Evolutionary conservation across 2,329 filamentous ascomycete genomes (phyloP).

Genomic region (Aspergillus felis): DNA sequence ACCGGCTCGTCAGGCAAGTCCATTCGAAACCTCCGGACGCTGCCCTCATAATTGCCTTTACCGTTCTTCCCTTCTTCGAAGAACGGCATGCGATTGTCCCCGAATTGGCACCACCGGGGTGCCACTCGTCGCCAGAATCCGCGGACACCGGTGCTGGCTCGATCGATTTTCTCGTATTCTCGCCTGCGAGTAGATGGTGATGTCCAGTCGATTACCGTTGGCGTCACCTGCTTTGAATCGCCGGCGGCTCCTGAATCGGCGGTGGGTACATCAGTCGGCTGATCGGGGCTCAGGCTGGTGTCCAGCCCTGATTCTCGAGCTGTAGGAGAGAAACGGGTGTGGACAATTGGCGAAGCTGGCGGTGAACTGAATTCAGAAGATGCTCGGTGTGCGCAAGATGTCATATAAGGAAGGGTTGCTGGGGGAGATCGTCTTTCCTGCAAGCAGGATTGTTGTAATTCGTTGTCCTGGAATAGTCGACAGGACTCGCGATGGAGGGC

Average conservation of each 20-base stretch:
- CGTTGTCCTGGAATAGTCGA: constrained; percentile 34
- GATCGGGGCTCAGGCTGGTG: not conserved
- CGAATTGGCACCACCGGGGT: constrained; percentile 37
- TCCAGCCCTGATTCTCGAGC: constrained; percentile 3
- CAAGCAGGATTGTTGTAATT: not conserved
- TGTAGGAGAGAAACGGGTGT: constrained; percentile 4
- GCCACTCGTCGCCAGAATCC: constrained; percentile 41
- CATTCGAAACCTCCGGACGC: constrained; percentile 44
- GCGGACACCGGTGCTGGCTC: constrained; percentile 38
- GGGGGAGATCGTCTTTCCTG: constrained; percentile 4
- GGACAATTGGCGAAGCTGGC: constrained; percentile 10
- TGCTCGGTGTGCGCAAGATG: constrained; percentile 4
- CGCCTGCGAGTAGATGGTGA: constrained; percentile 40
- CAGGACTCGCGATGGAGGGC: constrained; percentile 40
- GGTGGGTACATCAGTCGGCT: not conserved
- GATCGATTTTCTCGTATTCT: constrained; percentile 54
- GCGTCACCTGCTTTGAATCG: constrained; percentile 21
- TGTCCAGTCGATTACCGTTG: constrained; percentile 47
- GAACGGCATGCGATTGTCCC: constrained; percentile 35
- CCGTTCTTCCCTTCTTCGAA: constrained; percentile 38
- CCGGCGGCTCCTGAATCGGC: not conserved
- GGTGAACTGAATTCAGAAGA: constrained; percentile 14
- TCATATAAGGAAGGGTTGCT: not conserved
- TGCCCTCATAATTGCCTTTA: constrained; percentile 40
- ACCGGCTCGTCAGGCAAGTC: constrained; percentile 35